phyloP scores from a whole-genome alignment of 1,284 basidiomycete genomes.

The Ustilago loliicola region DNA sequence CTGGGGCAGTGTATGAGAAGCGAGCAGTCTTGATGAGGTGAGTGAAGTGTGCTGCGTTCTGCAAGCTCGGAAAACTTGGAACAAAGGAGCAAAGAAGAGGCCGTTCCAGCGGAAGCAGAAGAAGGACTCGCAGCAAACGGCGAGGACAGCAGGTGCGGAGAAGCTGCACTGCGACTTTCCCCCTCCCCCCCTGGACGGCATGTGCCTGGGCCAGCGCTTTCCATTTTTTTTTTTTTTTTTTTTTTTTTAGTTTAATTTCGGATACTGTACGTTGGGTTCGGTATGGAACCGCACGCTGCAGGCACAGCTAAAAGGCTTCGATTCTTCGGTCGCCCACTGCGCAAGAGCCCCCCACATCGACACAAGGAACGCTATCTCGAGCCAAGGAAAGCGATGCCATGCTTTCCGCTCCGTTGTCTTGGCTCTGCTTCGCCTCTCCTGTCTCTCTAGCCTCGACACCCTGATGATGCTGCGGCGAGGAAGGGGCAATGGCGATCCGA shows the following conservation, averaged over 20 bases:
- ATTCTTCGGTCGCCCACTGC: neutral
- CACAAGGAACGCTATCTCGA: neutral
- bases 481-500: neutral
- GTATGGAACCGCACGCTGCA: neutral
- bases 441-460: neutral
- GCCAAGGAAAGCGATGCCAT: conserved; percentile 2
- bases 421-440: neutral
- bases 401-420: too few species aligned
- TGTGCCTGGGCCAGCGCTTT: neutral
- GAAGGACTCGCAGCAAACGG: too few species aligned
- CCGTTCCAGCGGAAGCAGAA: too few species aligned
- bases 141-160: too few species aligned
- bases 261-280: conserved; percentile 9
- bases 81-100: neutral
- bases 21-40: neutral
- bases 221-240: neutral
- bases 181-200: too few species aligned
- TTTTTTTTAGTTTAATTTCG: neutral
- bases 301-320: too few species aligned
- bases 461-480: neutral
- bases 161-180: too few species aligned
- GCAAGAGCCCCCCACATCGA: neutral
- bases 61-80: neutral
- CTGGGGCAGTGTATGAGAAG: neutral
- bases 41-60: neutral